These are phyloP conservation scores for Xylogone sp. DNA, from an alignment of 2,329 filamentous ascomycete genomes.

Conservation along the genomic window DNA sequence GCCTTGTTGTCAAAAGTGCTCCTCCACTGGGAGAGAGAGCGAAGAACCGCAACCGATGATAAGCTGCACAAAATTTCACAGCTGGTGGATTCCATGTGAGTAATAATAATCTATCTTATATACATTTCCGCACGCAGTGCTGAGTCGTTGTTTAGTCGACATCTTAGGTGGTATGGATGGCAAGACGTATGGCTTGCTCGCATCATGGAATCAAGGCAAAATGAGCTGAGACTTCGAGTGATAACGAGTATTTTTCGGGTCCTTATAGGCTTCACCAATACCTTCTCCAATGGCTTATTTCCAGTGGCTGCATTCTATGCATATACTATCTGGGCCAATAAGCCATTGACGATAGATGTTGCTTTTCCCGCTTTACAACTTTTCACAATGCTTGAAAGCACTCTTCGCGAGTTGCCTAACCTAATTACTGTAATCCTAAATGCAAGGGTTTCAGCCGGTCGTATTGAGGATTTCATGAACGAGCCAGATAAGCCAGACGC, in stretches of 20 bases:
- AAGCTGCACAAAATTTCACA: constrained; percentile 79
- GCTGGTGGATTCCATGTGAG: constrained; percentile 63
- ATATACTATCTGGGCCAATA: constrained; percentile 68
- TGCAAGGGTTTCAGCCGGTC: constrained; percentile 74
- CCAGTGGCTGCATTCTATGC: constrained; percentile 79
- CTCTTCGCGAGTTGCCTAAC: constrained; percentile 69
- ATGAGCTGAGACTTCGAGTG: constrained; percentile 63
- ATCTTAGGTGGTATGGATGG: constrained; percentile 80
- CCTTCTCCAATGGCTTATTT: constrained; percentile 68
- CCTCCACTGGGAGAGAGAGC: constrained; percentile 64
- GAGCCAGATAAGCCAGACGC: constrained; percentile 71
- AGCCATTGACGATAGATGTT: constrained; percentile 70
- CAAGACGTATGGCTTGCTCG: constrained; percentile 69
- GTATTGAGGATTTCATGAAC: constrained; percentile 82
- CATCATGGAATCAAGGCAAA: constrained; percentile 64
- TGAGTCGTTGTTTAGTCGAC: constrained; percentile 57
- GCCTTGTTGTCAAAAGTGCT: constrained; percentile 61
- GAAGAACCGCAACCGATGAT: constrained; percentile 70
- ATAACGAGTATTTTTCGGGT: constrained; percentile 60
- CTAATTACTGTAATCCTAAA: constrained; percentile 76
- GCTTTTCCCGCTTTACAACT: constrained; percentile 84
- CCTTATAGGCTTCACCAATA: constrained; percentile 65
- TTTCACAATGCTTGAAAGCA: constrained; percentile 71
- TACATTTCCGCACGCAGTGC: neutral
- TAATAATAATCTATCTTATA: neutral